phyloP scores from a whole-genome alignment of 768 basidiomycete genomes.

The Hydnomerulius pinastri region DNA sequence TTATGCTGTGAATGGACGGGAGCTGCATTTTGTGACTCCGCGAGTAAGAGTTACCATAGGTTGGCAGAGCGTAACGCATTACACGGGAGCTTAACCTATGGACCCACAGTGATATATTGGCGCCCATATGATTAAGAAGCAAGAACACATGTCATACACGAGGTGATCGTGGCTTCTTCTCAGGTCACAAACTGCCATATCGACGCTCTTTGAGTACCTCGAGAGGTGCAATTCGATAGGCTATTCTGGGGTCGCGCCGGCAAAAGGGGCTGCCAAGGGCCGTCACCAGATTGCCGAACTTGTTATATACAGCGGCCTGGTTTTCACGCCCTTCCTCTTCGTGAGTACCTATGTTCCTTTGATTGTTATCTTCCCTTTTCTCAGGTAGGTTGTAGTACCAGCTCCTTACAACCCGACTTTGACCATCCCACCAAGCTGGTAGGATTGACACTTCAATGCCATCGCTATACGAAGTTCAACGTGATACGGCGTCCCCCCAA shows the following conservation, averaged over 20 bases:
- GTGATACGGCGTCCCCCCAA: neutral
- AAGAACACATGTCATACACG: slow-evolving; percentile 21
- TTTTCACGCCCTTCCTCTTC: neutral
- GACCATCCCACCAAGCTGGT: neutral
- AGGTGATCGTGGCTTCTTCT: slow-evolving; percentile 15
- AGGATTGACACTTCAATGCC: slow-evolving; percentile 12
- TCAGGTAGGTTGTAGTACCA: neutral
- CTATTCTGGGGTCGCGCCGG: neutral
- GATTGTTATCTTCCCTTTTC: neutral
- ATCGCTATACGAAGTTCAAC: neutral
- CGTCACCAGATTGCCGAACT: slow-evolving; percentile 2
- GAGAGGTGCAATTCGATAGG: neutral
- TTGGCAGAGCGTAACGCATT: slow-evolving; percentile 4
- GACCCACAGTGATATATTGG: slow-evolving; percentile 2
- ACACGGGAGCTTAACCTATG: neutral
- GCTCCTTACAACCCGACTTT: neutral
- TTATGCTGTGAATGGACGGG: slow-evolving; percentile 1
- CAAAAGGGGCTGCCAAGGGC: neutral
- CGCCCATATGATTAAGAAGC: slow-evolving; percentile 3
- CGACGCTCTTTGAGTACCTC: neutral
- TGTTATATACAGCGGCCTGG: neutral
- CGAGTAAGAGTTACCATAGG: neutral
- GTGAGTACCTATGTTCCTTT: neutral
- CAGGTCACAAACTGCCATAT: slow-evolving; percentile 15
- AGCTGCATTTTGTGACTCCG: neutral